These are phyloP conservation scores for Quercus rubra DNA, from an alignment of 306 rosid species.

Conservation along the genomic window DNA sequence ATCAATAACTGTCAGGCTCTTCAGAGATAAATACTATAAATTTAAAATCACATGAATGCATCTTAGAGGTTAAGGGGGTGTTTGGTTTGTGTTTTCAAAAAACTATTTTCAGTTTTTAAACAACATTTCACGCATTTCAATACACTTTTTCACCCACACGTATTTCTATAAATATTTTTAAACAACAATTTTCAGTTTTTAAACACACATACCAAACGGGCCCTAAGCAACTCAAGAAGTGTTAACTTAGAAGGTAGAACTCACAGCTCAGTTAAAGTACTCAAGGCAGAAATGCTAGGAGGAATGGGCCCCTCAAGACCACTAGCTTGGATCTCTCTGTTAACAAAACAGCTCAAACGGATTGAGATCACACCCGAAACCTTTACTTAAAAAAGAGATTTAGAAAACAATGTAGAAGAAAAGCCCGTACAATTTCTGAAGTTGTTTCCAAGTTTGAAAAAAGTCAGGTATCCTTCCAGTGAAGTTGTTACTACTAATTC, in stretches of 20 bases:
- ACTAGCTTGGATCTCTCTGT: slow-evolving; percentile 23
- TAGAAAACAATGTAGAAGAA: background rate
- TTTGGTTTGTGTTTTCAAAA: too few species aligned
- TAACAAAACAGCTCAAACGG: slow-evolving; percentile 13
- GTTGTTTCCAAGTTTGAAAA: slow-evolving; percentile 12
- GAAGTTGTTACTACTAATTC: too few species aligned
- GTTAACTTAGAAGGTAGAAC: background rate
- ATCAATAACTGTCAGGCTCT: background rate
- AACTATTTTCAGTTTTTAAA: too few species aligned
- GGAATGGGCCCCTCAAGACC: slow-evolving; percentile 29
- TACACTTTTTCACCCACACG: too few species aligned
- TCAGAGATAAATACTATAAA: background rate
- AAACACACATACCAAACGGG: too few species aligned
- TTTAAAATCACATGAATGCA: background rate
- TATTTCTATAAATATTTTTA: too few species aligned
- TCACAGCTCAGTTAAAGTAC: slow-evolving; percentile 17
- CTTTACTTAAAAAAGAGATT: background rate
- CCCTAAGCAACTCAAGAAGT: background rate
- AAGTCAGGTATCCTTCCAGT: too few species aligned
- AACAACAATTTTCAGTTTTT: too few species aligned
- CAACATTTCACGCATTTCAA: too few species aligned
- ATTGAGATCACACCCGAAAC: background rate
- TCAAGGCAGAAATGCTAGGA: slow-evolving; percentile 8
- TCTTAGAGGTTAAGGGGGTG: background rate
- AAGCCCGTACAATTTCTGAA: background rate